A percentile compares a stretch with the other conserved stretches of the same genome.
Evolutionary conservation across 306 rosid species (phyloP).

Genomic region (Calophaca sinica): DNA sequence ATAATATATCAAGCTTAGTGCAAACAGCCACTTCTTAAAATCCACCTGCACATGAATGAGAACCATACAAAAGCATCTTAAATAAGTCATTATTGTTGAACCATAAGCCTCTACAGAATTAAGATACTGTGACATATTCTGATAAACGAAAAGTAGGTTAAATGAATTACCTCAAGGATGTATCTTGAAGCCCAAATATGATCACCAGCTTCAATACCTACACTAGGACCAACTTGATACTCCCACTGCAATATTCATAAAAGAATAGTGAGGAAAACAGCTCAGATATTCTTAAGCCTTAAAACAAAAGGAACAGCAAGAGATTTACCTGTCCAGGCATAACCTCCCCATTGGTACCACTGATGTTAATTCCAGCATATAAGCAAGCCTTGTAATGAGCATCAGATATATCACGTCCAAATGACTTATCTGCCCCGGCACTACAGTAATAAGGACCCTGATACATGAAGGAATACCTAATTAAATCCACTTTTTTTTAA

Average conservation of each 20-base stretch:
- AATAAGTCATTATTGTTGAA: background rate
- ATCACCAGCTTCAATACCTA: conserved; percentile 96
- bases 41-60: too few species aligned
- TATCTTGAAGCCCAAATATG: conserved; percentile 93
- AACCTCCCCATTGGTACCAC: conserved; percentile 99
- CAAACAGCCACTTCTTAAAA: background rate
- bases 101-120: conserved; percentile 7
- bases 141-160: conserved; percentile 37
- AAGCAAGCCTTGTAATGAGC: conserved; percentile 99
- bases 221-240: conserved; percentile 99
- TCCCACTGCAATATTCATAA: conserved; percentile 79
- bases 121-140: conserved; percentile 7
- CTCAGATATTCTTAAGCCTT: conserved; percentile 37
- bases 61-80: background rate
- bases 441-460: conserved; percentile 98
- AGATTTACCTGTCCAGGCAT: conserved; percentile 98
- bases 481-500: conserved; percentile 6
- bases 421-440: conserved; percentile 98
- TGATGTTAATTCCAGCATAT: conserved; percentile 93
- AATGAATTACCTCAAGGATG: conserved; percentile 86
- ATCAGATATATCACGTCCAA: conserved; percentile 98
- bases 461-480: conserved; percentile 28
- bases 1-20: background rate
- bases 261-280: conserved; percentile 40
- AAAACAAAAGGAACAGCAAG: conserved; percentile 37